Evolutionary conservation across 176 grass and related monocot genomes (phyloP), one percentile per base, ranked within the genome.

Genomic region (Miscanthus lutarioriparius): DNA sequence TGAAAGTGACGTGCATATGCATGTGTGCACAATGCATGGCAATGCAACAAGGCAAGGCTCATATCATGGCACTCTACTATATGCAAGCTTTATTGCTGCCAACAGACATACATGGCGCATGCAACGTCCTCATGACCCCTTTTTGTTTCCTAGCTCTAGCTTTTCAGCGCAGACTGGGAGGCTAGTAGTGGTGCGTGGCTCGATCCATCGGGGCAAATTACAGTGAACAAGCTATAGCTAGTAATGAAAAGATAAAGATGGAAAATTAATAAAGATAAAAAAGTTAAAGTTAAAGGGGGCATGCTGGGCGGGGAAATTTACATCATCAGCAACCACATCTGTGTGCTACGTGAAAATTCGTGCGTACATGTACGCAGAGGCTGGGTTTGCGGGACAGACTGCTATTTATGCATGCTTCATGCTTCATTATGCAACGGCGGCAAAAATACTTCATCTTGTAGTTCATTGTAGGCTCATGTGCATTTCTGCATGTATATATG

Each of bases 31-130:
- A n/a, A n/a, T n/a, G n/a, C n/a, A n/a, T 0, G 22, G 7, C 11
- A 72, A 72, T 26, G 23, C 22, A 25, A 13, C 66, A 4, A 14
- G 36, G 72, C 73, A 67, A 37, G 73, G 76, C 78, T 72, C 83
- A 84, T 80, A 75, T 64, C 77, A 83, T 63, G 84, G 83, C 72
- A 75, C 36, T 38, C 45, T 35, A 43, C 62, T 47, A 45, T 76
- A 77, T 23, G 64, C 70, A 85, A 78, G 84, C 75, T 76, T 70
- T 86, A 79, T 27, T 38, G 15, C 38, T 23, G 62, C 12, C 80
- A 72, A 12, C 67, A 27, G 39, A 47, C 23, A 41, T 49, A 58
- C 56, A 83, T 74, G 79, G 64, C n/a, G 28, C 82, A 83, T 74
- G 30, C 77, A 83, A 19, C 23, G 70, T 78, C 59, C 49, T 83